Evolutionary conservation across 345 rosid genomes (phyloP).

Genomic region (Crucihimalaya himalaica): DNA sequence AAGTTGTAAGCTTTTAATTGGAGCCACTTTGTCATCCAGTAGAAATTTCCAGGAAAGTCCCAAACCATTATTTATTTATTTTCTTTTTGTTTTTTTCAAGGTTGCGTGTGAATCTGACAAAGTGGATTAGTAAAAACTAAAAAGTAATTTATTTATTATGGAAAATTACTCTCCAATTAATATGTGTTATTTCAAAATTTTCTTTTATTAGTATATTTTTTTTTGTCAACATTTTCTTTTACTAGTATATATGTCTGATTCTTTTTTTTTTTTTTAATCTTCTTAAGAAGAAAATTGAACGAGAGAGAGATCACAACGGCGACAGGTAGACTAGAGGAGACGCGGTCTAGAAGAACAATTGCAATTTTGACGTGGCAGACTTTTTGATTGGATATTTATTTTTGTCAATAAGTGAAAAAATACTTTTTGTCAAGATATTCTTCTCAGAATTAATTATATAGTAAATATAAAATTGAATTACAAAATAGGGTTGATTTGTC

Average conservation of each 20-base stretch:
- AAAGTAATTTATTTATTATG: neutral
- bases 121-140: constrained; percentile 6
- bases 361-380: constrained; percentile 21
- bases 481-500: constrained; percentile 32
- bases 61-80: neutral
- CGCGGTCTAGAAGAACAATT: constrained; percentile 25
- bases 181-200: no score
- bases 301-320: constrained; percentile 6
- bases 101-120: constrained; percentile 71
- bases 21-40: constrained; percentile 31
- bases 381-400: neutral
- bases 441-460: neutral
- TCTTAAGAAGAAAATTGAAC: neutral
- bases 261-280: neutral
- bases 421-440: neutral
- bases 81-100: neutral
- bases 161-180: no score
- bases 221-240: no score
- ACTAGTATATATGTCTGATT: neutral
- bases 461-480: no score
- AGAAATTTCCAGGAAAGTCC: constrained; percentile 59
- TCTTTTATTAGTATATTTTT: no score
- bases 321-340: constrained; percentile 1
- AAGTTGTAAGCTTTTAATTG: constrained; percentile 31
- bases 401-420: neutral